Conservation (phyloP, 495 filamentous ascomycete genomes). For the Letharia columbiana region DNA sequence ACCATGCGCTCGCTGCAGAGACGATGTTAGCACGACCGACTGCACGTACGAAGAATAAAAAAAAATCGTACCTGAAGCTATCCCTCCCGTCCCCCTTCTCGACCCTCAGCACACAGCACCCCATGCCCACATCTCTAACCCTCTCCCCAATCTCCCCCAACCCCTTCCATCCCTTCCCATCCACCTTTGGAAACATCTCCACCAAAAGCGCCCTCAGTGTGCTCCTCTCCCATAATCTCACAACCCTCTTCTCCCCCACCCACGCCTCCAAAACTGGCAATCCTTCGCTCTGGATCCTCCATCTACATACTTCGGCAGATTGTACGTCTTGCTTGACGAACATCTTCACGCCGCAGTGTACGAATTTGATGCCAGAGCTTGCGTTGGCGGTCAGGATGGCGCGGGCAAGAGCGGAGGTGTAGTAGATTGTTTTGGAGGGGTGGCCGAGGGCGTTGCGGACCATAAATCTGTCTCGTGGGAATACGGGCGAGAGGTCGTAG, state of each 20-base stretch:
- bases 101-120: constrained; percentile 82
- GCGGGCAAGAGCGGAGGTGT: constrained; percentile 74
- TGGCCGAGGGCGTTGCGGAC: constrained; percentile 81
- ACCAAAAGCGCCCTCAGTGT: constrained; percentile 73
- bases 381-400: constrained; percentile 78
- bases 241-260: constrained; percentile 68
- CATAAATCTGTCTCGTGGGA: constrained; percentile 87
- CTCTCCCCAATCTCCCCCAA: constrained; percentile 81
- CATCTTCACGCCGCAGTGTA: constrained; percentile 95
- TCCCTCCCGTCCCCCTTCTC: constrained; percentile 61
- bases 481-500: constrained; percentile 71
- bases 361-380: constrained; percentile 82
- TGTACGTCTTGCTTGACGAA: constrained; percentile 96
- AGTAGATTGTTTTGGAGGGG: constrained; percentile 87
- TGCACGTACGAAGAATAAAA: not conserved
- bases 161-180: constrained; percentile 54
- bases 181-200: constrained; percentile 91
- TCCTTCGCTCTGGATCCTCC: constrained; percentile 93
- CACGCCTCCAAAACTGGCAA: constrained; percentile 80
- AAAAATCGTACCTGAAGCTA: constrained; percentile 50
- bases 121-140: constrained; percentile 72
- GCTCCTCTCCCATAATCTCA: constrained; percentile 61
- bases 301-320: constrained; percentile 70
- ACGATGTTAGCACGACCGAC: constrained; percentile 17
- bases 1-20: constrained; percentile 61